Base-by-base conservation (phyloP, 1,284 basidiomycete genomes). In the Ceratobasidium sp. region DNA sequence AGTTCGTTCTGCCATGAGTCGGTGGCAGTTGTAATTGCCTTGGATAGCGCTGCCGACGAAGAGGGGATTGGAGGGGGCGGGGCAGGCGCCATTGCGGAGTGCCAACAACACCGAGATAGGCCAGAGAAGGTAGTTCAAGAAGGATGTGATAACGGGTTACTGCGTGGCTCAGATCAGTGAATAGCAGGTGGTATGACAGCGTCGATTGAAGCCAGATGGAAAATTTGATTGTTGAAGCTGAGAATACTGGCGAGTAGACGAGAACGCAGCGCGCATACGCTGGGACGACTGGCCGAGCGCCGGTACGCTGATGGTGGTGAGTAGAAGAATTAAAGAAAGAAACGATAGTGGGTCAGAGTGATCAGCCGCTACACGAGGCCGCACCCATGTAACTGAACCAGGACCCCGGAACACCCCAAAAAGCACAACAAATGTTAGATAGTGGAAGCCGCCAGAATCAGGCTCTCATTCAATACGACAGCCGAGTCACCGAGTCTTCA, bases 1-100 rank as follows among this genome's bases (percentile, higher is more conserved):
- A 98, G 86, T 82, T 97, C 90, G 41, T 82, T 81, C 77, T 94
- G 90, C 94, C 95, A 97, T 44, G 82, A 80, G 2, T 80, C 76
- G 0, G 90, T 91, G 2, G 91, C 91, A 69, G 85, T 83, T 75
- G 85, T 84, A 16, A 87, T 87, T 14, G 90, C 89, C 77, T 90
- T 87, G 62, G 87, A 86, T 55, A 90, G 85, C 28, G 86, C 85
- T 8, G 89, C 28, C 8, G 66, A 43, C 28, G 66, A 58, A 2
- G 66, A 54, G 18, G 52, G 66, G 32, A 66, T 66, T 21, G 41
- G 54, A 9, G 66, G 66, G 30, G 41, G 66, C 66, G 66, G 66
- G 38, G 66, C 66, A 46, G 66, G 66, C 5, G 66, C 66, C 66
- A 69, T 69, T 55, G 41, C 23, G 28, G 63, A 30, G 35, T 21